Conservation (phyloP, 129 eudicot species). For the Deinandra increscens region DNA sequence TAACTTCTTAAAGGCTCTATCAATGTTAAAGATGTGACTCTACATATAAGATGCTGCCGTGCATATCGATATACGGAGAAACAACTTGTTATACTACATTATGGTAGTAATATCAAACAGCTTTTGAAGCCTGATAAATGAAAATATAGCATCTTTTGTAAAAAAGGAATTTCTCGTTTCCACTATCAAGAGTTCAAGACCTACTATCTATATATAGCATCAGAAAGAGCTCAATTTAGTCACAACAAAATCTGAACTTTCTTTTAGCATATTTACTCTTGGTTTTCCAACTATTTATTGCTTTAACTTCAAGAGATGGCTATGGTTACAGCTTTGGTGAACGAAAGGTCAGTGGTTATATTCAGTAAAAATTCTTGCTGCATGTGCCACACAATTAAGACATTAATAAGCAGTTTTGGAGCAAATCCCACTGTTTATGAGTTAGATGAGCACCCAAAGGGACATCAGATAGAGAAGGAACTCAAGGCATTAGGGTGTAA, state of each 20-base stretch:
- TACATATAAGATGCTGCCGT: slow-evolving; percentile 16
- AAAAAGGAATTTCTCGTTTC: slow-evolving; percentile 20
- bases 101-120: neutral
- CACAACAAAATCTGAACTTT: slow-evolving; percentile 23
- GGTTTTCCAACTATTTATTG: neutral
- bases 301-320: slow-evolving; percentile 35
- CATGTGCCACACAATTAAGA: slow-evolving; percentile 62
- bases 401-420: slow-evolving; percentile 63
- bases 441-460: slow-evolving; percentile 59
- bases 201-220: slow-evolving; percentile 34
- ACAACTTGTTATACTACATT: slow-evolving; percentile 32
- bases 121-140: slow-evolving; percentile 21
- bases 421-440: slow-evolving; percentile 71
- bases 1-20: slow-evolving; percentile 12
- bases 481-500: slow-evolving; percentile 47
- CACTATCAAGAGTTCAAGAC: slow-evolving; percentile 15
- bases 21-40: slow-evolving; percentile 32
- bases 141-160: slow-evolving; percentile 1
- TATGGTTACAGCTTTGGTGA: slow-evolving; percentile 39
- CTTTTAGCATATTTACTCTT: slow-evolving; percentile 1
- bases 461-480: slow-evolving; percentile 52
- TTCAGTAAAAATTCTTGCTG: slow-evolving; percentile 68
- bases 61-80: slow-evolving; percentile 30
- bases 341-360: slow-evolving; percentile 58
- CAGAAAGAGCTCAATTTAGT: slow-evolving; percentile 26